Conservation (phyloP, 2,329 filamentous ascomycete species). For the Hypoxylon sp. region DNA sequence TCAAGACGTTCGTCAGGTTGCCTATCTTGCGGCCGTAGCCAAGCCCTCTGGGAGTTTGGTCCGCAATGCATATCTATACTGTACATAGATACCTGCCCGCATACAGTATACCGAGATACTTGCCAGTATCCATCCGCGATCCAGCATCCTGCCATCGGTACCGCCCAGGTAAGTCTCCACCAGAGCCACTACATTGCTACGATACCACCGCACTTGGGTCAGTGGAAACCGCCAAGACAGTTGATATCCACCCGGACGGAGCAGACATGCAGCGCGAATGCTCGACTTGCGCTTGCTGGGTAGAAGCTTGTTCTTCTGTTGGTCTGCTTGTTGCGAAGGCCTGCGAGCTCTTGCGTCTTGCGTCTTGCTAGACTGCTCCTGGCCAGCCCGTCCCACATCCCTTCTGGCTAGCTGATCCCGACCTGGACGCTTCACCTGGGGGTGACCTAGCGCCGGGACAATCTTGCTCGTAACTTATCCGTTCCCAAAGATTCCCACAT, state of each 20-base stretch:
- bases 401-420: constrained; percentile 7
- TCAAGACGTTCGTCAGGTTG: constrained; percentile 13
- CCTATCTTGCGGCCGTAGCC: constrained; percentile 26
- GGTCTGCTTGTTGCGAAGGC: constrained; percentile 7
- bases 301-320: constrained; percentile 25
- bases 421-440: constrained; percentile 39
- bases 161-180: constrained; percentile 16
- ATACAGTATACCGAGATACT: constrained; percentile 36
- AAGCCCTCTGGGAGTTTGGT: constrained; percentile 29
- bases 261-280: constrained; percentile 19
- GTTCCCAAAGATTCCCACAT: constrained; percentile 40
- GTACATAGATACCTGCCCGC: constrained; percentile 14
- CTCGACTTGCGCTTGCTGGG: constrained; percentile 17
- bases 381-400: constrained; percentile 30
- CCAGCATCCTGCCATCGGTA: constrained; percentile 3
- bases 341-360: constrained; percentile 1
- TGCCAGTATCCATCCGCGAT: constrained; percentile 10
- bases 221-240: constrained; percentile 39
- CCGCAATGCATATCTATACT: constrained; percentile 25
- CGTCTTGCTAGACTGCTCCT: constrained; percentile 10
- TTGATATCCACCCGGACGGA: constrained; percentile 40
- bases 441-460: constrained; percentile 48
- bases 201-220: constrained; percentile 12
- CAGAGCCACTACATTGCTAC: constrained; percentile 20
- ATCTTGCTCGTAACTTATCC: constrained; percentile 41